A percentile compares a stretch with the other conserved stretches of the same genome.
Evolutionary conservation across 768 basidiomycete genomes (phyloP).

Genomic region (Hericium erinaceus): DNA sequence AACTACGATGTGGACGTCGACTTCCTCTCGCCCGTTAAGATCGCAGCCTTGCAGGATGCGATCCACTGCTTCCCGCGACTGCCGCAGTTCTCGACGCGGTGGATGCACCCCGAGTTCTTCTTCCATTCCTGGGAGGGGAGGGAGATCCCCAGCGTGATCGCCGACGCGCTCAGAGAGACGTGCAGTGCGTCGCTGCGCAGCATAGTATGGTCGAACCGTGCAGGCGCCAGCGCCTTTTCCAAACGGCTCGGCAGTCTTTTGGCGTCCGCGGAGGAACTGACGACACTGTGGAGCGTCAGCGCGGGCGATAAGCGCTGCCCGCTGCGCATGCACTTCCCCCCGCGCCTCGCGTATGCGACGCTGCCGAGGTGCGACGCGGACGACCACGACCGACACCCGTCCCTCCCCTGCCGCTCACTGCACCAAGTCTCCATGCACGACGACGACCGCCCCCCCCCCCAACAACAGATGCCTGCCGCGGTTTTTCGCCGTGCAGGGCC

Average conservation of each 20-base stretch:
- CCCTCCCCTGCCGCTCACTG: background rate
- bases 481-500: background rate
- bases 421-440: background rate
- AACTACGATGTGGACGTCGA: background rate
- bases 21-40: background rate
- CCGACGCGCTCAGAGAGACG: background rate
- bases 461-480: background rate
- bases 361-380: background rate
- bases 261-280: background rate
- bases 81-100: background rate
- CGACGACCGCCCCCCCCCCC: background rate
- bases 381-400: background rate
- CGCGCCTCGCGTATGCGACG: background rate
- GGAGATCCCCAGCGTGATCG: background rate
- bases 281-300: background rate
- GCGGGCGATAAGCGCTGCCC: background rate
- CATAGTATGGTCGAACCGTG: background rate
- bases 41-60: background rate
- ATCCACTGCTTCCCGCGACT: background rate
- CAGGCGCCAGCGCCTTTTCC: too few relatives aligned
- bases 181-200: background rate
- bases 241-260: background rate
- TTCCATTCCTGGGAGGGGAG: background rate
- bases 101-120: background rate
- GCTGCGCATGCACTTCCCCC: background rate